A percentile compares a stretch with the other conserved stretches of the same genome.
phyloP scores from a whole-genome alignment of 2,329 filamentous ascomycete species.

The Aureobasidium subglaciale region DNA sequence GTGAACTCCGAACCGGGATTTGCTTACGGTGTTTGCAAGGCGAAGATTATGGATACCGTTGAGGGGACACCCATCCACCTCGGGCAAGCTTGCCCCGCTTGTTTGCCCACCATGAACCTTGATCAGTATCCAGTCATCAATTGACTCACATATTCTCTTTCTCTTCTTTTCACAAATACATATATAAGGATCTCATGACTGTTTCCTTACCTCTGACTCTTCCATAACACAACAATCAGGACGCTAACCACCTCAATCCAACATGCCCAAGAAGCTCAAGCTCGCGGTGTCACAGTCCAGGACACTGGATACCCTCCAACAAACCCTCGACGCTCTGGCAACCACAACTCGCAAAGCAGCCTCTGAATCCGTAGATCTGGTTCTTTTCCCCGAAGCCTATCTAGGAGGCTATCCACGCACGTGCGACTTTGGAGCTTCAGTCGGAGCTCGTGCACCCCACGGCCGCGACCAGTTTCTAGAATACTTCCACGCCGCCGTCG shows the following conservation, averaged over 20 bases:
- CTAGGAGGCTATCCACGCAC: constrained; percentile 86
- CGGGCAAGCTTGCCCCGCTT: neutral
- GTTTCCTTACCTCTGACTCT: neutral
- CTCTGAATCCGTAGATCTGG: constrained; percentile 53
- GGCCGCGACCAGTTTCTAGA: constrained; percentile 76
- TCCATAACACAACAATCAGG: no score
- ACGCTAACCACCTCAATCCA: neutral
- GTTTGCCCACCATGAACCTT: neutral
- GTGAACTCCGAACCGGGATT: neutral
- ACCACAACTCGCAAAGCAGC: constrained; percentile 58
- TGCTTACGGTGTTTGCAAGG: neutral
- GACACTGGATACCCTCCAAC: constrained; percentile 39
- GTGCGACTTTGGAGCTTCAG: constrained; percentile 64
- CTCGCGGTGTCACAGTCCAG: constrained; percentile 44
- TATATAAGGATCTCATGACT: neutral
- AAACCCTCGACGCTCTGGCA: constrained; percentile 62
- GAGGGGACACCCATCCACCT: neutral
- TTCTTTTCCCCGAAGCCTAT: constrained; percentile 88
- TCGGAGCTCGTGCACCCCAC: constrained; percentile 60
- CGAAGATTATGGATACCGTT: no score
- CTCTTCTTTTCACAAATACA: neutral
- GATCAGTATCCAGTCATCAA: neutral
- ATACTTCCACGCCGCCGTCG: constrained; percentile 73
- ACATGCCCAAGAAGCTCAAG: constrained; percentile 37
- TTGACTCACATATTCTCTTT: neutral